These are phyloP conservation scores for Fomitopsis palustris DNA, from an alignment of 1,284 basidiomycete species.

Conservation along the genomic window DNA sequence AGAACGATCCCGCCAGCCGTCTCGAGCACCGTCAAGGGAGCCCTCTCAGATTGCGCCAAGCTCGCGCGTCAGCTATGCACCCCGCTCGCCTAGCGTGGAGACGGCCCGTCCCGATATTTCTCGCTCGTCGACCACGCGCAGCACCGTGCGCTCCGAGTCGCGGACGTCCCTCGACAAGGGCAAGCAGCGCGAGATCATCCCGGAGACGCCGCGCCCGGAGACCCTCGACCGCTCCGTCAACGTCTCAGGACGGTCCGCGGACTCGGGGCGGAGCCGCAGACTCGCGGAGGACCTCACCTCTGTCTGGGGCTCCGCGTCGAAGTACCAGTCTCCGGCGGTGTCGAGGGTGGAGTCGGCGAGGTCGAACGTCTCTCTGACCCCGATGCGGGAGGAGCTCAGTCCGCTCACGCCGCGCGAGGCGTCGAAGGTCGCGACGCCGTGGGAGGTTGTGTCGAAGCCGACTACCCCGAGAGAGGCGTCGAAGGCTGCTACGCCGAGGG, in stretches of 20 bases:
- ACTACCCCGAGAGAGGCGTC: constrained; percentile 15
- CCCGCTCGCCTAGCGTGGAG: constrained; percentile 14
- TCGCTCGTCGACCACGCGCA: constrained; percentile 16
- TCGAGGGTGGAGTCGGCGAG: constrained; percentile 16
- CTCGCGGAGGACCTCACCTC: constrained; percentile 29
- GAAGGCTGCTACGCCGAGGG: constrained; percentile 13
- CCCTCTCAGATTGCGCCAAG: constrained; percentile 7
- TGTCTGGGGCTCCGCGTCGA: constrained; percentile 29
- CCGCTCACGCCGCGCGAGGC: constrained; percentile 17
- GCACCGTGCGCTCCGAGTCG: constrained; percentile 9
- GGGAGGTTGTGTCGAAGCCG: constrained; percentile 4
- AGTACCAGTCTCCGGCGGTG: constrained; percentile 18
- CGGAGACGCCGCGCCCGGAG: constrained; percentile 13
- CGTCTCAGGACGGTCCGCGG: constrained; percentile 26
- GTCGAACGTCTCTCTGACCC: not conserved
- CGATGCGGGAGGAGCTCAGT: constrained; percentile 20
- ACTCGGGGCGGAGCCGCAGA: constrained; percentile 28
- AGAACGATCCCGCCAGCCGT: constrained; percentile 20
- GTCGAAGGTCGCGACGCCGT: constrained; percentile 15
- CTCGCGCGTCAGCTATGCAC: constrained; percentile 16
- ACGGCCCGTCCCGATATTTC: constrained; percentile 15
- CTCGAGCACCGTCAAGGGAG: constrained; percentile 29
- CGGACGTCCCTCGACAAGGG: constrained; percentile 19
- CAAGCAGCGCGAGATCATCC: constrained; percentile 23
- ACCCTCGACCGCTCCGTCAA: constrained; percentile 25